phyloP scores from a whole-genome alignment of 2,329 filamentous ascomycete genomes.

The Aspergillus fructus region DNA sequence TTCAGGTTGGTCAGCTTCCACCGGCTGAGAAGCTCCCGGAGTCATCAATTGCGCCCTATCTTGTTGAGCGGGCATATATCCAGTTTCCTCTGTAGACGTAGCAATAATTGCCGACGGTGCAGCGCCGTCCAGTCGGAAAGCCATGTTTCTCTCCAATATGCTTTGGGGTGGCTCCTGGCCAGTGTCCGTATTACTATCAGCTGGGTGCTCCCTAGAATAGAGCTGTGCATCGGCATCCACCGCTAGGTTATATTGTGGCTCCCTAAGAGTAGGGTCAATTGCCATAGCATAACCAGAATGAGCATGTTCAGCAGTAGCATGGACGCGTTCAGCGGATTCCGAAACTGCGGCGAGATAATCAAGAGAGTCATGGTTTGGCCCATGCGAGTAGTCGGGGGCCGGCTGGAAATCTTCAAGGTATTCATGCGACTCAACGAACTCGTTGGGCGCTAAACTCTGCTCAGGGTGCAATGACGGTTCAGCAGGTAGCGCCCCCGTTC shows the following conservation, averaged over 20 bases:
- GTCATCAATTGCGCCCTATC: constrained; percentile 19
- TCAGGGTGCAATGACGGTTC: neutral
- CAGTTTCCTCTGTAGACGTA: neutral
- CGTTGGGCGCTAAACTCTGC: neutral
- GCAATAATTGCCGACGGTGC: constrained; percentile 1
- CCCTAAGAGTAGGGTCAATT: constrained; percentile 14
- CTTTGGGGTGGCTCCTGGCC: neutral
- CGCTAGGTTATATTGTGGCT: neutral
- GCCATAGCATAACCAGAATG: neutral
- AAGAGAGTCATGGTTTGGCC: constrained; percentile 16
- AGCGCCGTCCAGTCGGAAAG: constrained; percentile 19
- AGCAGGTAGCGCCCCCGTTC: neutral
- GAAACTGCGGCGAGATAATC: constrained; percentile 17
- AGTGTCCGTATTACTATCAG: neutral
- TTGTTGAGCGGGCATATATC: neutral
- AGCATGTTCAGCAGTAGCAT: neutral
- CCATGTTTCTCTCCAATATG: neutral
- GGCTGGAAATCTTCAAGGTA: constrained; percentile 4
- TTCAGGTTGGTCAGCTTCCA: neutral
- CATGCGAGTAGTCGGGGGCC: neutral
- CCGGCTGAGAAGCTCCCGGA: constrained; percentile 25
- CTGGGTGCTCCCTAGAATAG: neutral
- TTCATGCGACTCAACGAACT: neutral
- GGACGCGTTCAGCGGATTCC: constrained; percentile 11
- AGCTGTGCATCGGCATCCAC: neutral